phyloP scores from a whole-genome alignment of 371 early-diverging fungal species.

The Mucor piriformis region DNA sequence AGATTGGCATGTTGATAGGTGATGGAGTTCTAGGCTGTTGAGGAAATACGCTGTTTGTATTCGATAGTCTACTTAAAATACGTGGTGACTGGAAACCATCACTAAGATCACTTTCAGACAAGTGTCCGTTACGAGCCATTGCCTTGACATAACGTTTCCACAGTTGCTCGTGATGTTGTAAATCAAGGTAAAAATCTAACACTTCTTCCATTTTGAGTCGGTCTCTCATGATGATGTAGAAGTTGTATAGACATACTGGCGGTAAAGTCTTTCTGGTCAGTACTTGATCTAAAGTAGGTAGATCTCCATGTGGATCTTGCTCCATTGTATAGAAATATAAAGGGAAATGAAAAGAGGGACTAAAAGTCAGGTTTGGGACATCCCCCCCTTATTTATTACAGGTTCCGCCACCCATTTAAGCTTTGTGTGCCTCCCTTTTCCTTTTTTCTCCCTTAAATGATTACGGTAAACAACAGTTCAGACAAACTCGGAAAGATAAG shows the following conservation, averaged over 20 bases:
- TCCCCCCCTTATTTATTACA: neutral
- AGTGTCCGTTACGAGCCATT: conserved; percentile 40
- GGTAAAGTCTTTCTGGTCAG: conserved; percentile 64
- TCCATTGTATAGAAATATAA: neutral
- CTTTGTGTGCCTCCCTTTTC: neutral
- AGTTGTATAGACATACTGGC: conserved; percentile 70
- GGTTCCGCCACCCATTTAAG: neutral
- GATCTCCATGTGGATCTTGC: conserved; percentile 13
- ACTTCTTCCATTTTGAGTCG: conserved; percentile 61
- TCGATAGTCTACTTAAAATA: conserved; percentile 37
- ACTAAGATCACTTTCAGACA: conserved; percentile 43
- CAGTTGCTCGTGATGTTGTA: conserved; percentile 64
- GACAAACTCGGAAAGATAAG: conserved; percentile 14
- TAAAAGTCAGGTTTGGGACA: neutral
- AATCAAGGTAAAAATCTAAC: conserved; percentile 71
- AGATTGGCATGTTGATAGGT: neutral
- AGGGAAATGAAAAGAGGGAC: conserved; percentile 5
- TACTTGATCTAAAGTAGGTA: conserved; percentile 67
- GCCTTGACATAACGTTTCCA: conserved; percentile 61
- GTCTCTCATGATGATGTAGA: conserved; percentile 69
- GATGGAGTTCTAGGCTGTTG: neutral
- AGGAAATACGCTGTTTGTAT: conserved; percentile 5
- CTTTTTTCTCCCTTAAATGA: conserved; percentile 14
- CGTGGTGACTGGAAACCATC: conserved; percentile 48
- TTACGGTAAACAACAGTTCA: conserved; percentile 6